phyloP scores from a whole-genome alignment of 345 rosid genomes.

The Conringia planisiliqua region DNA sequence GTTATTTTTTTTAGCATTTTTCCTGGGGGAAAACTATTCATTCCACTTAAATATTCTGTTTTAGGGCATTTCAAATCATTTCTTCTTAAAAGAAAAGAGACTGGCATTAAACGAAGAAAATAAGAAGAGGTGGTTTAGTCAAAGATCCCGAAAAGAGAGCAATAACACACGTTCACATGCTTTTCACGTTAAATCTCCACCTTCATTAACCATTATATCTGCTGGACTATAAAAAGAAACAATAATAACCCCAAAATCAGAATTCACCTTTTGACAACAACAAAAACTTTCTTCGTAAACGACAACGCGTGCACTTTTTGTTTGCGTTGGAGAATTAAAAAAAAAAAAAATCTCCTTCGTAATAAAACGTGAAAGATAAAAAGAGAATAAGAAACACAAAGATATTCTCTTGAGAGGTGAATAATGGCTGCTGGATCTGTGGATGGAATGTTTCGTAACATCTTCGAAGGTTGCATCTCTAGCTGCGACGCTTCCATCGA shows the following conservation, averaged over 20 bases:
- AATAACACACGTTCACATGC: conserved; percentile 11
- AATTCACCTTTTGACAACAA: background rate
- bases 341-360: conserved; percentile 10
- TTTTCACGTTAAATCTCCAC: conserved; percentile 7
- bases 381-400: too few species aligned
- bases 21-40: too few species aligned
- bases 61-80: background rate
- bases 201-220: background rate
- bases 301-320: background rate
- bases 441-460: conserved; percentile 50
- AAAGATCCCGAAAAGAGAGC: conserved; percentile 23
- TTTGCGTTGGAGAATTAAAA: conserved; percentile 1
- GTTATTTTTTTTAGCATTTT: too few species aligned
- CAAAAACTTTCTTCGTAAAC: background rate
- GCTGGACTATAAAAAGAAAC: conserved; percentile 1
- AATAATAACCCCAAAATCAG: background rate
- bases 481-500: conserved; percentile 42
- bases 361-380: background rate
- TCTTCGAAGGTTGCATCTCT: conserved; percentile 59
- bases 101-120: background rate
- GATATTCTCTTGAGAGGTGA: background rate
- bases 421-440: conserved; percentile 49
- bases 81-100: background rate
- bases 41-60: too few species aligned
- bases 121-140: conserved; percentile 18